Evolutionary conservation across 495 filamentous ascomycete species (phyloP), one percentile per base, ranked within the genome.

Genomic region (Aspergillus sparsus): DNA sequence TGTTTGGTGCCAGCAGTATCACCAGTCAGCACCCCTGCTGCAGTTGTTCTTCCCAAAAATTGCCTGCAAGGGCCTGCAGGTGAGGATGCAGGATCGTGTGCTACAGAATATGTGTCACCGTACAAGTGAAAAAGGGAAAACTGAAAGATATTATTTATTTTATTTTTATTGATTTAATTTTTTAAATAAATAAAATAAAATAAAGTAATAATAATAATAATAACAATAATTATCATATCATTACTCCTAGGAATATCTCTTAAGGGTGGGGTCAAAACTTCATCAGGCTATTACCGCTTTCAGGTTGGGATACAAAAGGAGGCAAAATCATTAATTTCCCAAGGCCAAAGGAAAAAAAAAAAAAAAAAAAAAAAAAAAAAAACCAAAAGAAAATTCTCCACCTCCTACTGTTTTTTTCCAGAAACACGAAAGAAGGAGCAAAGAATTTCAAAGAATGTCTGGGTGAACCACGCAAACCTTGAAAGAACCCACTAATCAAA

Each of bases 381-480:
- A 37, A 3, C 1, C 2, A 51, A 13, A 37, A 10, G 42, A 55
- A 53, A 34, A 21, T 27, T 53, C 61, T 65, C 62, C 60, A 66
- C 6, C 9, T 7, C 44, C 16, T 16, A 13, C 7, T 6, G 27
- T 21, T 1, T 47, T 47, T 47, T 47, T 47, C 44, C 44, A 47
- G 44, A 60, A 66, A 66, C 37, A 45, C 55, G 16, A 59, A 55
- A 52, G 63, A 66, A 66, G 56, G 42, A 34, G 31, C 49, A 62
- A 62, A 66, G 64, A 66, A 62, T 61, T 62, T 51, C 47, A 54
- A 62, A 53, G 57, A 57, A 60, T 18, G 34, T 35, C 52, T 49
- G 36, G 55, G 36, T 58, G 54, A 52, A 44, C 62, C 53, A 52
- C 46, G 39, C 36, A 45, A 46, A 16, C 60, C 53, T 12, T 51